A percentile compares a stretch with the other conserved stretches of the same genome.
Evolutionary conservation across 2,329 filamentous ascomycete species (phyloP).

Genomic region (Paramyrothecium sp.): DNA sequence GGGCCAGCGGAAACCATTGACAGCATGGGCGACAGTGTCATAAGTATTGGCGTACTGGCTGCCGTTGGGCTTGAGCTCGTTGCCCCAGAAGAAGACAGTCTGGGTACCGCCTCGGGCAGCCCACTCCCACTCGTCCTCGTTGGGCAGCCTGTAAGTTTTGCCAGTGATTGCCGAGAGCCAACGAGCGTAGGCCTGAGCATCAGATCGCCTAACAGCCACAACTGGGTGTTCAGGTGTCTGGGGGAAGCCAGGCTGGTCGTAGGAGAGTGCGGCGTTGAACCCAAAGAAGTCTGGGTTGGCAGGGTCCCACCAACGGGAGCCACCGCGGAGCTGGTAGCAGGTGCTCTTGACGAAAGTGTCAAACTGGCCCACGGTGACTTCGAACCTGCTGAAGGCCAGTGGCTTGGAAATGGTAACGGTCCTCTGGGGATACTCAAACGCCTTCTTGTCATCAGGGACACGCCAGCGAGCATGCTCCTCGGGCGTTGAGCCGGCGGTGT

Average conservation of each 20-base stretch:
- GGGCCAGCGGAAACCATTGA: conserved; percentile 9
- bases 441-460: background rate
- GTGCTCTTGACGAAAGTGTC: conserved; percentile 8
- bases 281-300: conserved; percentile 1
- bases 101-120: conserved; percentile 11
- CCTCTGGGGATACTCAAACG: conserved; percentile 8
- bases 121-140: conserved; percentile 14
- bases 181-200: conserved; percentile 10
- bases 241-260: conserved; percentile 10
- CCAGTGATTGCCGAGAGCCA: conserved; percentile 11
- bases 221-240: conserved; percentile 6
- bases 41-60: conserved; percentile 11
- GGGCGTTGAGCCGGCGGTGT: conserved; percentile 4
- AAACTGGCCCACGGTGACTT: conserved; percentile 8
- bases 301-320: conserved; percentile 10
- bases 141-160: conserved; percentile 8
- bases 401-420: conserved; percentile 5
- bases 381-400: conserved; percentile 9
- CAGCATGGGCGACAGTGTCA: conserved; percentile 4
- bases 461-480: conserved; percentile 9
- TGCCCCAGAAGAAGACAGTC: conserved; percentile 12
- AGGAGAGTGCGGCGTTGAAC: conserved; percentile 8
- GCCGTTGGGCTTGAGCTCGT: conserved; percentile 2
- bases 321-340: conserved; percentile 9
- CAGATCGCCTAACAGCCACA: conserved; percentile 9